Percentiles rank a stretch among this genome's conserved stretches.
Conservation (phyloP, 495 filamentous ascomycete species). For the Aspergillus diversus region DNA sequence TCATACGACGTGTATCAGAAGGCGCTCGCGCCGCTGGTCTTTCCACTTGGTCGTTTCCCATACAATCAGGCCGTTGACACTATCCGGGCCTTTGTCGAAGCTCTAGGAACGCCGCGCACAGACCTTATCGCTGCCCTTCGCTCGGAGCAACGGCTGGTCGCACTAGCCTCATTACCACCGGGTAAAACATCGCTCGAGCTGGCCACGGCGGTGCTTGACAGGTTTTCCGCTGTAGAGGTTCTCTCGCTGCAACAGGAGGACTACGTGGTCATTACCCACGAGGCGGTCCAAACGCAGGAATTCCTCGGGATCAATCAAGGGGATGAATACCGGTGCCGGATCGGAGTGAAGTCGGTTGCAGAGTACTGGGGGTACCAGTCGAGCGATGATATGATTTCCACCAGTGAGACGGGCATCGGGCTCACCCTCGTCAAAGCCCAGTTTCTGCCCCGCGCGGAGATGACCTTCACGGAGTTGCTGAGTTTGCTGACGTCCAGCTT, state of each 20-base stretch:
- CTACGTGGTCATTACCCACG: conserved; percentile 2
- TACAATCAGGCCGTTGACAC: conserved; percentile 1
- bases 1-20: not conserved
- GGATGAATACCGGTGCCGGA: not conserved
- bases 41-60: not conserved
- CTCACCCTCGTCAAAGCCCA: not conserved
- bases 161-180: not conserved
- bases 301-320: not conserved
- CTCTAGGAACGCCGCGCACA: not conserved
- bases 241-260: not conserved
- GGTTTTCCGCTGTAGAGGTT: not conserved
- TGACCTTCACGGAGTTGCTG: not conserved
- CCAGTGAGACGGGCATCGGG: not conserved
- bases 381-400: not conserved
- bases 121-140: not conserved
- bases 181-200: not conserved
- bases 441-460: not conserved
- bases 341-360: not conserved
- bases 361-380: not conserved
- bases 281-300: not conserved
- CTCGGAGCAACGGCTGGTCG: not conserved
- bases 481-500: not conserved
- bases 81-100: not conserved
- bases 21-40: not conserved
- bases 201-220: not conserved